Evolutionary conservation across 2,329 filamentous ascomycete species (phyloP).

Genomic region (Penicillium polonicum): DNA sequence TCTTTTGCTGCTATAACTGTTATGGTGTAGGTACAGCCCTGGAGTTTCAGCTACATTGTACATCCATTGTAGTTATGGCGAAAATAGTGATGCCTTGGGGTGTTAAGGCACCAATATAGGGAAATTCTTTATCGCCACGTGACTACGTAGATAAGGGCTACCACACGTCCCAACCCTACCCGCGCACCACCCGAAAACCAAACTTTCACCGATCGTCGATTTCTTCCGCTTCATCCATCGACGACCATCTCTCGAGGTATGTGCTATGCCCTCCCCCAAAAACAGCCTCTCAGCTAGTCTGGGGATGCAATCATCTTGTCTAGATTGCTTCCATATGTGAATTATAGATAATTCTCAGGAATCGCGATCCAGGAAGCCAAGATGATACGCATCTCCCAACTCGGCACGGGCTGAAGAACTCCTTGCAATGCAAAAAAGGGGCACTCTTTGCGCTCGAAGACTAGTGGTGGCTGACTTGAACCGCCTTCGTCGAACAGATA

Average conservation of each 20-base stretch:
- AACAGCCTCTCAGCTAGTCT: slow-evolving; percentile 45
- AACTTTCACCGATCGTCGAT: slow-evolving; percentile 18
- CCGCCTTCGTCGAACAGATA: slow-evolving; percentile 29
- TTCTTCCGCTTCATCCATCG: slow-evolving; percentile 30
- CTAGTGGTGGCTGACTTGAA: slow-evolving; percentile 62
- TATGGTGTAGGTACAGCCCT: background rate
- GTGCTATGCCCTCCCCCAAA: slow-evolving; percentile 30
- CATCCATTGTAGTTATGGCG: background rate
- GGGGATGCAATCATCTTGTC: slow-evolving; percentile 44
- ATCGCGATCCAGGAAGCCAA: slow-evolving; percentile 17
- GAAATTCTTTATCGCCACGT: background rate
- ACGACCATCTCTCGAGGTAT: slow-evolving; percentile 43
- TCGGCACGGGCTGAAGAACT: slow-evolving; percentile 67
- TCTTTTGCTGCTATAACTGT: background rate
- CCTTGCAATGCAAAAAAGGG: slow-evolving; percentile 51
- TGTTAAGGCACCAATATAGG: background rate
- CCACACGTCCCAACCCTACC: slow-evolving; percentile 27
- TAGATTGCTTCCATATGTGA: slow-evolving; percentile 17
- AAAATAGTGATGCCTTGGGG: background rate
- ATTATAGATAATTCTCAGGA: slow-evolving; percentile 12
- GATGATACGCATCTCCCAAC: slow-evolving; percentile 47
- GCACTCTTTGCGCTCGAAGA: slow-evolving; percentile 68
- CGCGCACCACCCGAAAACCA: slow-evolving; percentile 34
- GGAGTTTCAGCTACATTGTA: background rate
- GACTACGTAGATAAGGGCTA: background rate